Evolutionary conservation across 1,139 yeast species (phyloP).

Genomic region (Saccharomyces hybrid): DNA sequence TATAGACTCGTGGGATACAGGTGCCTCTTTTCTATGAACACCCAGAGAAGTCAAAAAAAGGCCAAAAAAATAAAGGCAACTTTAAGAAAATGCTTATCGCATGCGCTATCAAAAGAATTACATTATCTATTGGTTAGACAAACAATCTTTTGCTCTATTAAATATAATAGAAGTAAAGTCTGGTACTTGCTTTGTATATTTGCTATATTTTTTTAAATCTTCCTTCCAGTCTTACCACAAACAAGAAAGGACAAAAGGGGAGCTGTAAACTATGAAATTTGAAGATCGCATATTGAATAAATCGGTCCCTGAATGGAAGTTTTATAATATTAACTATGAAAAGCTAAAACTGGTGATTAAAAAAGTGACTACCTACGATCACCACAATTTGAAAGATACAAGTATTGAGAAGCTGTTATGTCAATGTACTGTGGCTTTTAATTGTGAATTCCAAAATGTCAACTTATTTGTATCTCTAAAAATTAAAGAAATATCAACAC

Average conservation of each 20-base stretch:
- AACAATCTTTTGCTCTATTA: neutral
- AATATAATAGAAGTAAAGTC: neutral
- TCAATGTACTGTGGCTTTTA: slow-evolving; percentile 27
- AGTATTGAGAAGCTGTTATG: neutral
- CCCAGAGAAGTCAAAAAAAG: neutral
- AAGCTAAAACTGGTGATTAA: slow-evolving; percentile 60
- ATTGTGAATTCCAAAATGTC: slow-evolving; percentile 32
- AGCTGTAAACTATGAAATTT: slow-evolving; percentile 56
- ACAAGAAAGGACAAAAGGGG: no score
- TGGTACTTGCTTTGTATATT: neutral
- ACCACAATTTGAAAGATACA: slow-evolving; percentile 1
- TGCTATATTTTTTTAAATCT: neutral
- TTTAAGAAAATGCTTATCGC: neutral
- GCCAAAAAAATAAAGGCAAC: neutral
- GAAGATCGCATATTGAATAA: slow-evolving; percentile 67
- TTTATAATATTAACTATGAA: slow-evolving; percentile 76
- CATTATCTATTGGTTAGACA: no score
- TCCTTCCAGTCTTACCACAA: neutral
- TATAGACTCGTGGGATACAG: no score
- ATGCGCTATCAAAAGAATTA: neutral
- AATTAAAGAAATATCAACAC: slow-evolving; percentile 26
- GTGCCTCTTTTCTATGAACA: no score
- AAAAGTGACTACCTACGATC: slow-evolving; percentile 37
- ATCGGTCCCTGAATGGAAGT: slow-evolving; percentile 84
- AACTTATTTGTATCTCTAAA: slow-evolving; percentile 27